Evolutionary conservation across 129 eudicot species (phyloP).

Genomic region (Artemisia annua): DNA sequence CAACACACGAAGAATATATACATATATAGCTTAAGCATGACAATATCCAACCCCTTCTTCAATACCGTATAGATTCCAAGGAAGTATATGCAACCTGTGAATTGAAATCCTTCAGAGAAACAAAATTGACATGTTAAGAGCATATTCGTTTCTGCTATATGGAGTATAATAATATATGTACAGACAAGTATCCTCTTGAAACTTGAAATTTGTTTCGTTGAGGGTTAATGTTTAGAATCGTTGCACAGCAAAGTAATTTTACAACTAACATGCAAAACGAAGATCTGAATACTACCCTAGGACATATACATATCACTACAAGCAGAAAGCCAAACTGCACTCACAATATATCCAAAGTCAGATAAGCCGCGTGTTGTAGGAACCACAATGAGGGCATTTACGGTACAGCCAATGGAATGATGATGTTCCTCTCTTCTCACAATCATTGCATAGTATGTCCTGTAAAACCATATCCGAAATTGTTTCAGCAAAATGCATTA

Average conservation of each 20-base stretch:
- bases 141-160: background rate
- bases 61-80: constrained; percentile 20
- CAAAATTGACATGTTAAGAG: constrained; percentile 24
- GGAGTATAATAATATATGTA: background rate
- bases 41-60: constrained; percentile 21
- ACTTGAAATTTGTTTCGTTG: background rate
- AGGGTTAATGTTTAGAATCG: background rate
- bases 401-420: constrained; percentile 81
- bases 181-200: background rate
- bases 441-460: constrained; percentile 91
- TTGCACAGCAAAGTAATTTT: background rate
- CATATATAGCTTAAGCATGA: background rate
- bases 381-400: constrained; percentile 83
- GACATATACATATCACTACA: constrained; percentile 3
- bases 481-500: constrained; percentile 14
- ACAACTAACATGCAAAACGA: background rate
- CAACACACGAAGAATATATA: constrained; percentile 8
- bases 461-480: constrained; percentile 38
- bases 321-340: constrained; percentile 21
- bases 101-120: constrained; percentile 28
- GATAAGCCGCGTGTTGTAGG: constrained; percentile 72
- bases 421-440: constrained; percentile 76
- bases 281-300: constrained; percentile 7
- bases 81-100: constrained; percentile 14
- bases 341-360: constrained; percentile 47